Evolutionary conservation across 371 early-diverging fungal genomes (phyloP).

Genomic region (Mucor velutinosus): DNA sequence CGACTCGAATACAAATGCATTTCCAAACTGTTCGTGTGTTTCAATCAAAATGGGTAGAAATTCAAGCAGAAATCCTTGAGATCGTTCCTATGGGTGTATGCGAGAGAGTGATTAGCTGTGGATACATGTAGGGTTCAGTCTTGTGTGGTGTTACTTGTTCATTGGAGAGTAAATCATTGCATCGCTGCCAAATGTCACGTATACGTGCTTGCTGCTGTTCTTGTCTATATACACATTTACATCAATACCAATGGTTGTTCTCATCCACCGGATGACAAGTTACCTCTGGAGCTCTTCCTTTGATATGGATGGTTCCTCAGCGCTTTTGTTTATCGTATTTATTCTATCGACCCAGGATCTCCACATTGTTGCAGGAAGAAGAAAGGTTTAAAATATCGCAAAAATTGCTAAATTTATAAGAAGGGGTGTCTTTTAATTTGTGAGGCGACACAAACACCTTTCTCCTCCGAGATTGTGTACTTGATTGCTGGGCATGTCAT

Average conservation of each 20-base stretch:
- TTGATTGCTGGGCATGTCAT: background rate
- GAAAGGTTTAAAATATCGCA: background rate
- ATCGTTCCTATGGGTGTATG: slow-evolving; percentile 29
- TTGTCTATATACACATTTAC: slow-evolving; percentile 13
- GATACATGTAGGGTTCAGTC: background rate
- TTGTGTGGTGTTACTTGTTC: slow-evolving; percentile 27
- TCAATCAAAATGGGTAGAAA: slow-evolving; percentile 37
- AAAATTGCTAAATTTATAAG: background rate
- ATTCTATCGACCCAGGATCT: slow-evolving; percentile 55
- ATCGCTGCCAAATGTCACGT: slow-evolving; percentile 28
- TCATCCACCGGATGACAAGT: background rate
- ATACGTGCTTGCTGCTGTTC: slow-evolving; percentile 27
- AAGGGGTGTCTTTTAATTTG: background rate
- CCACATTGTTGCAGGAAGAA: slow-evolving; percentile 33
- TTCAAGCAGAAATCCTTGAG: slow-evolving; percentile 28
- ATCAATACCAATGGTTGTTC: background rate
- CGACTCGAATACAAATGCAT: slow-evolving; percentile 17
- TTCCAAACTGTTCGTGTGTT: slow-evolving; percentile 28
- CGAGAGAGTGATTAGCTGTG: background rate
- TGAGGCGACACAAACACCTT: background rate
- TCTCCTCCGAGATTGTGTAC: background rate
- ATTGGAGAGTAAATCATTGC: slow-evolving; percentile 21
- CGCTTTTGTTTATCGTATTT: slow-evolving; percentile 32
- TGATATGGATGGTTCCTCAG: slow-evolving; percentile 17
- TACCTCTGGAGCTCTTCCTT: slow-evolving; percentile 29